Base-by-base conservation (phyloP, 306 rosid genomes). In the Mucuna pruriens region DNA sequence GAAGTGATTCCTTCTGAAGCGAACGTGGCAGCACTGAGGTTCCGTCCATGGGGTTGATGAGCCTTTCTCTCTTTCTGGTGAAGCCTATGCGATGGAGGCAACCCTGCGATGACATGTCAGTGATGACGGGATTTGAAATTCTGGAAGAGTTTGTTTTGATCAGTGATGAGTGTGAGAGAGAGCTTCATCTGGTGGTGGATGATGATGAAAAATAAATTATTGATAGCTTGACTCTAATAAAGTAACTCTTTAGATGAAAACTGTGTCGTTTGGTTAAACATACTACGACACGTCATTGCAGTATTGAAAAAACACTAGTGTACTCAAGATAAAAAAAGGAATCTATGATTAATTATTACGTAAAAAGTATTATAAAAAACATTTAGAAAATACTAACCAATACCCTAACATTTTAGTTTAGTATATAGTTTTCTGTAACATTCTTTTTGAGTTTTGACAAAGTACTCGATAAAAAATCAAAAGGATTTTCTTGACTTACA, bases 21-120 rank as follows among this genome's bases (percentile, higher is more conserved):
- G 46, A 65, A 16, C 49, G 23, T 45, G 68, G 40, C 6, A 38
- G 61, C 19, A 16, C 19, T 26, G 67, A 42, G 26, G 57, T 58
- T 9, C 9, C 51, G 34, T 51, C 15, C 52, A 62, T 22, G 40
- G 31, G 71, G 51, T 34, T 55, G 45, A 48, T 1, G 7, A 54
- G 60, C 5, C 82, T 44, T 17, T 84, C 87, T 60, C 84, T 71
- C 57, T 84, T 84, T 46, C 78, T 77, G 8, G 76, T 26, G 22
- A 60, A 38, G n/a, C 73, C 74, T 26, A 65, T 1, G 22, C 45
- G 45, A 58, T 19, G 36, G 63, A 25, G 34, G 60, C 25, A 51
- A 20, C 38, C 45, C 76, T 61, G 82, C 23, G 75, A 80, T 4
- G 84, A 78, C 87, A 84, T 84, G 60, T 39, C 6, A 71, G 25